A percentile compares a stretch with the other conserved stretches of the same genome.
Conservation (phyloP, 2,329 filamentous ascomycete species). For the Colletotrichum australisinense region DNA sequence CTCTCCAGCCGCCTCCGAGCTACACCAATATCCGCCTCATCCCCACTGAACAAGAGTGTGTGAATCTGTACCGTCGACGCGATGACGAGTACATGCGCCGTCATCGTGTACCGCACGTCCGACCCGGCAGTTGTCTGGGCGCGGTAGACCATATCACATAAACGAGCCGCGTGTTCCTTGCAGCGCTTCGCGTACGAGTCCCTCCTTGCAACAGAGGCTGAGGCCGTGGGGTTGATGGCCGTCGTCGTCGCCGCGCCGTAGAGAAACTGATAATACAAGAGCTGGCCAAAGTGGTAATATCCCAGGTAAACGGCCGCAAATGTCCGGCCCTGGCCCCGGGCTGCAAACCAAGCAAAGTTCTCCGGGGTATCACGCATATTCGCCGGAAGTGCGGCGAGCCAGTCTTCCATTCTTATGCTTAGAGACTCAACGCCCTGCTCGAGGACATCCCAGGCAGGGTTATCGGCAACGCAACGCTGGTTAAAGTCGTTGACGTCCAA, state of each 20-base stretch:
- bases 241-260: constrained; percentile 38
- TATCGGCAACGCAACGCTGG: constrained; percentile 42
- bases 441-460: constrained; percentile 43
- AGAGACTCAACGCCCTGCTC: constrained; percentile 43
- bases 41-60: constrained; percentile 53
- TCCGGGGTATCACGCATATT: constrained; percentile 50
- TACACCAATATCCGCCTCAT: constrained; percentile 47
- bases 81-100: constrained; percentile 58
- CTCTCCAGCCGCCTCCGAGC: constrained; percentile 51
- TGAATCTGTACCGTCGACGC: constrained; percentile 59
- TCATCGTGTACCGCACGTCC: constrained; percentile 55
- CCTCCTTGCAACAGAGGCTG: constrained; percentile 26
- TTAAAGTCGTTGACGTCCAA: constrained; percentile 54
- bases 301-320: constrained; percentile 59
- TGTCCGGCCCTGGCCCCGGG: constrained; percentile 51
- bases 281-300: constrained; percentile 57
- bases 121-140: constrained; percentile 48
- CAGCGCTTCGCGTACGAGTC: constrained; percentile 52
- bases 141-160: constrained; percentile 54
- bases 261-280: constrained; percentile 60
- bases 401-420: constrained; percentile 46
- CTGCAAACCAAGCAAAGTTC: constrained; percentile 50
- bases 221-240: constrained; percentile 29
- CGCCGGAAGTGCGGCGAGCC: constrained; percentile 47
- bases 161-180: constrained; percentile 50